Evolutionary conservation across 129 eudicot species (phyloP).

Genomic region (Arctium minus): DNA sequence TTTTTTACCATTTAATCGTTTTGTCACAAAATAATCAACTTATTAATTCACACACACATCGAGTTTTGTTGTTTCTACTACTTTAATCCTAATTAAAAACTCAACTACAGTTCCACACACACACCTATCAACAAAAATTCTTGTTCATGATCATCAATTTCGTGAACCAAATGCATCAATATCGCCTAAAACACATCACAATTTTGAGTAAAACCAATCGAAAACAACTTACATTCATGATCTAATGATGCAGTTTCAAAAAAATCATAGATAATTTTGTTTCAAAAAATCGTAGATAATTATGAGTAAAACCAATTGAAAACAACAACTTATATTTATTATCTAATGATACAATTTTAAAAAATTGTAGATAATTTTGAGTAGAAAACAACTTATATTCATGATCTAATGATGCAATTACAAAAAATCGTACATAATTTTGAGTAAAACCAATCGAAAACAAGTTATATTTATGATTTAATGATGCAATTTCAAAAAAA

Average conservation of each 20-base stretch:
- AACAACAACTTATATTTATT: no score
- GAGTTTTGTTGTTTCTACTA: not conserved
- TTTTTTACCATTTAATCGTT: no score
- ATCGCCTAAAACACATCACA: not conserved
- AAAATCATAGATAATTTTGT: not conserved
- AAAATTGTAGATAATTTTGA: no score
- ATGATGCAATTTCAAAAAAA: no score
- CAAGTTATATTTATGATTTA: no score
- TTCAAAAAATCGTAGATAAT: no score
- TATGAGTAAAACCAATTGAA: no score
- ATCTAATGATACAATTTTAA: no score
- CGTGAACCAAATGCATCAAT: not conserved
- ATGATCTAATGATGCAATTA: no score
- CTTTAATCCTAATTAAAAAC: not conserved
- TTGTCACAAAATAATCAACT: not conserved
- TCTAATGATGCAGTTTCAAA: not conserved
- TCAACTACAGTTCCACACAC: not conserved
- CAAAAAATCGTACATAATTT: no score
- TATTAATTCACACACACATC: not conserved
- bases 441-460: no score
- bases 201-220: not conserved
- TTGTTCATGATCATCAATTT: not conserved
- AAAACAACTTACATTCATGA: not conserved
- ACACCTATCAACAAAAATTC: conserved; percentile 1
- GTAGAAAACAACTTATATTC: no score